Evolutionary conservation across 2,329 filamentous ascomycete genomes (phyloP), one percentile per base, ranked within the genome.

Genomic region (Acrocalymma vagum): DNA sequence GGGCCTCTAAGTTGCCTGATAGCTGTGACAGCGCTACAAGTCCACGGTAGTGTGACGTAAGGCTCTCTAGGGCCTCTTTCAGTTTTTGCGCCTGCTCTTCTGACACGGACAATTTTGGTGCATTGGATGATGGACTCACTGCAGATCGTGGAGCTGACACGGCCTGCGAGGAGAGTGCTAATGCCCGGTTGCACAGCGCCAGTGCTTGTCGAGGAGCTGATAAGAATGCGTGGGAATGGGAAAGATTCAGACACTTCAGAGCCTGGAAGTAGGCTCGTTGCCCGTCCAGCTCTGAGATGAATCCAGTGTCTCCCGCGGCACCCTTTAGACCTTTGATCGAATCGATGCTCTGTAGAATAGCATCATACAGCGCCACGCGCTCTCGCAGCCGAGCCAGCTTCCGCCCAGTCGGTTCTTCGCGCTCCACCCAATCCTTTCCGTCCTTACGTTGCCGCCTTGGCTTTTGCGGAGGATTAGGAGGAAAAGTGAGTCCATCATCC

Each of bases 291-390:
- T 94, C 90, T 29, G 80, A 74, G 4, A 91, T 78, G 52, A 99
- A 88, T 11, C 74, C 77, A 26, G 84, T 80, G 60, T 99, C 94
- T 27, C 90, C 87, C 23, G 90, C 90, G 13, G 96, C 88, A 69
- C 94, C 94, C 3, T 91, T 88, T 10, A 99, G 79, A 45, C 96
- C 90, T 58, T 88, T 90, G 67, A 96, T 85, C 4, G 91, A 90
- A 53, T 96, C 88, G 45, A 99, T 78, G 69, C 90, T 96, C 71
- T 96, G 90, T 16, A 96, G 73, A 7, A 87, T 95, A 16, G 90
- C 90, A 65, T 96, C 91, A 65, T 96, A 97, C 2, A 99, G 78
- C 3, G 93, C 92, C 10, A 89, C 84, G 58, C 90, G 87, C 67
- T 97, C 93, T 62, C 90, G 88, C 35, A 97, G 76, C 58, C 88